phyloP scores from a whole-genome alignment of 768 basidiomycete species.

The Pulveroboletus sp. region DNA sequence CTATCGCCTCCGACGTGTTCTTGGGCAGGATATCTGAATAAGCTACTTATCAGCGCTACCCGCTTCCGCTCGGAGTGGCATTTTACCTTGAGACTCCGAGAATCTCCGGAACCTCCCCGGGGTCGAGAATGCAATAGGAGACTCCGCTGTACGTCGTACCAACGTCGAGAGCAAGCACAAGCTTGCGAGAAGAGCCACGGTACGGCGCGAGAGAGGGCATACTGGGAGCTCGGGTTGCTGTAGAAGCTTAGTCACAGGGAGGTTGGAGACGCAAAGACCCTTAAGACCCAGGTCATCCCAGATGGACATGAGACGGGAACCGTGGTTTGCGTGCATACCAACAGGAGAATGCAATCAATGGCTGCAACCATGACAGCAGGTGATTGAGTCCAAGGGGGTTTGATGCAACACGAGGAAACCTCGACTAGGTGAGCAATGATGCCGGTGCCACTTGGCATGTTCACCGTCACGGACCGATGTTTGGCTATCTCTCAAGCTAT shows the following conservation, averaged over 20 bases:
- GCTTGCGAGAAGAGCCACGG: slow-evolving; percentile 35
- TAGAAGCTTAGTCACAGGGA: neutral
- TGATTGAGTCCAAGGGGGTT: neutral
- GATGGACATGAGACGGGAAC: neutral
- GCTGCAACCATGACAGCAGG: neutral
- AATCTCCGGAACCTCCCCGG: slow-evolving; percentile 31
- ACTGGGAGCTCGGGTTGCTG: neutral
- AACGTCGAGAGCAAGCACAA: slow-evolving; percentile 42
- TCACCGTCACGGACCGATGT: neutral
- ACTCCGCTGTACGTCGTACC: slow-evolving; percentile 43
- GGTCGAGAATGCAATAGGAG: slow-evolving; percentile 34
- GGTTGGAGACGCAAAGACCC: neutral
- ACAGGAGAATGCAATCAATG: neutral
- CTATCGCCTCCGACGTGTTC: slow-evolving; percentile 42
- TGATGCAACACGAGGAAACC: neutral
- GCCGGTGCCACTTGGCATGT: neutral
- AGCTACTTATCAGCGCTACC: neutral
- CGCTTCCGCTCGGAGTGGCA: neutral
- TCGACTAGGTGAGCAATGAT: neutral
- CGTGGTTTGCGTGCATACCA: neutral
- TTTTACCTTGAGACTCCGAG: slow-evolving; percentile 24
- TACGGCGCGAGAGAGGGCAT: slow-evolving; percentile 32
- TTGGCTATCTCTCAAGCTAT: no score
- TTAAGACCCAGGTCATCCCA: neutral
- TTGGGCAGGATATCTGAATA: slow-evolving; percentile 41